Evolutionary conservation across 2,329 filamentous ascomycete species (phyloP).

Genomic region (Ascochyta fabae): DNA sequence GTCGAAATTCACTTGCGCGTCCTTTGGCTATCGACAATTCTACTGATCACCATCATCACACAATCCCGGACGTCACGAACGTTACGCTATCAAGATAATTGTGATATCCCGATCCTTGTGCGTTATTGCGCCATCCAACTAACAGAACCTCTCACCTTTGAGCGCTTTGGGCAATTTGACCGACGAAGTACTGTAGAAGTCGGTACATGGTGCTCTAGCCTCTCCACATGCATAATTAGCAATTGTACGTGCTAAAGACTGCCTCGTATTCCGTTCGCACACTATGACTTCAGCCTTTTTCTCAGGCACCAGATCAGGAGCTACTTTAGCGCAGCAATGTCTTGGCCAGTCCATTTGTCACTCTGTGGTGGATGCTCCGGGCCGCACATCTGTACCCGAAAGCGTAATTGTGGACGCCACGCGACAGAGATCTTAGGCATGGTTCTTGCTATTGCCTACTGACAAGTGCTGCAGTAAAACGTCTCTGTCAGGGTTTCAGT

Average conservation of each 20-base stretch:
- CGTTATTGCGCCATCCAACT: conserved; percentile 7
- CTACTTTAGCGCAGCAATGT: not conserved
- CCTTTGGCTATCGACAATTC: not conserved
- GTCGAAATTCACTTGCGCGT: conserved; percentile 4
- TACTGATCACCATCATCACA: conserved; percentile 7
- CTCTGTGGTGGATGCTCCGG: conserved; percentile 20
- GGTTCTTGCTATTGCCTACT: not conserved
- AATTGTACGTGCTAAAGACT: not conserved
- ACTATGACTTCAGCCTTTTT: conserved; percentile 9
- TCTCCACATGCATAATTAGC: conserved; percentile 7
- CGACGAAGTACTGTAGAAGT: not conserved
- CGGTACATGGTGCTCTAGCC: not conserved
- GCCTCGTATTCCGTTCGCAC: conserved; percentile 3
- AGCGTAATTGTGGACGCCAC: conserved; percentile 17
- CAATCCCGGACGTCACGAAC: conserved; percentile 12
- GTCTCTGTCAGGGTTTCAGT: conserved; percentile 1
- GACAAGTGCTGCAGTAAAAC: conserved; percentile 6
- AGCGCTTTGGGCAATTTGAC: not conserved
- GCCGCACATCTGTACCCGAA: conserved; percentile 27
- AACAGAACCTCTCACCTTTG: not conserved
- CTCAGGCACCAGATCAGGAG: conserved; percentile 3
- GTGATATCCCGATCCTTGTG: not conserved
- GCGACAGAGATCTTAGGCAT: conserved; percentile 8
- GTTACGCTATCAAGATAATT: conserved; percentile 2
- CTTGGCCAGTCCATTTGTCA: conserved; percentile 13